phyloP scores from a whole-genome alignment of 306 rosid species.

The Arachis stenosperma region DNA sequence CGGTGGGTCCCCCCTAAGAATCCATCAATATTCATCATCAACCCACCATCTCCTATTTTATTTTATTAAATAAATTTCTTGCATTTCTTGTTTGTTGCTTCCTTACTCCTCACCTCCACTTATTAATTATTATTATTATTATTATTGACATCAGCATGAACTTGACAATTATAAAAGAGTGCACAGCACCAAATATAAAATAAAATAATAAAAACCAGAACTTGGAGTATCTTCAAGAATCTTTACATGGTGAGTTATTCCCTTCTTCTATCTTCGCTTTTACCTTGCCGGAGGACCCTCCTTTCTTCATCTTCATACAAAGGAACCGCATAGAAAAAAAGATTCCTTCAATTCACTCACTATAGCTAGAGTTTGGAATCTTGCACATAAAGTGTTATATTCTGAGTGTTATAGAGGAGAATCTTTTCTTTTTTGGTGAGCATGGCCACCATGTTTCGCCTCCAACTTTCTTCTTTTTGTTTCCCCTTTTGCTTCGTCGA shows the following conservation, averaged over 20 bases:
- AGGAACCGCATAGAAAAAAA: not conserved
- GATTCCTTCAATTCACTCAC: constrained; percentile 10
- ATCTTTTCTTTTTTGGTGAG: not conserved
- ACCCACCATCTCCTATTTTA: not conserved
- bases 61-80: not conserved
- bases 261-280: constrained; percentile 22
- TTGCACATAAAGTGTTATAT: constrained; percentile 23
- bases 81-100: not conserved
- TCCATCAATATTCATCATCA: not conserved
- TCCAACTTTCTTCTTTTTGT: constrained; percentile 33
- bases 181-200: not conserved
- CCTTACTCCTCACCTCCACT: not conserved
- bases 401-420: constrained; percentile 17
- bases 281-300: constrained; percentile 10
- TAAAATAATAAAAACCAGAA: constrained; percentile 14
- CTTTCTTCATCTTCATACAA: constrained; percentile 19
- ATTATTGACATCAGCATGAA: not conserved
- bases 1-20: not conserved
- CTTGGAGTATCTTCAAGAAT: constrained; percentile 62
- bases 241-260: constrained; percentile 47
- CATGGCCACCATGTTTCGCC: constrained; percentile 1
- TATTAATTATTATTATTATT: not conserved
- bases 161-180: not conserved
- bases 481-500: constrained; percentile 20
- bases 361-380: constrained; percentile 34